Evolutionary conservation across 371 early-diverging fungal genomes (phyloP), one percentile per base, ranked within the genome.

Genomic region (Zychaea mexicana): DNA sequence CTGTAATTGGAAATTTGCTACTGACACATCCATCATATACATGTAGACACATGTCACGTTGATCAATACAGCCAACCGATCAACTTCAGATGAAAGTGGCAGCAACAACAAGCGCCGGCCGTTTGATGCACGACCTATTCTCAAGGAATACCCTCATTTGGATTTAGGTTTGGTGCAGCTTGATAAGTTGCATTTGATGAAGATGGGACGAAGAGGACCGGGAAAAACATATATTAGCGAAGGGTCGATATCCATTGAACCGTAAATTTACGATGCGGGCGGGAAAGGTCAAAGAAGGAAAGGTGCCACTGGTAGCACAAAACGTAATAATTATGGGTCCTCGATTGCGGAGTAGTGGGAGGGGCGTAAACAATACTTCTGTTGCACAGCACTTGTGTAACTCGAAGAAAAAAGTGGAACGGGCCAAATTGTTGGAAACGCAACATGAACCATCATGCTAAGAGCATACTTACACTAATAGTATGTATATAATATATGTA

Each of bases 161-260:
- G 72, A 74, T 59, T 56, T 77, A 8, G 74, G 78, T 27, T 39
- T 46, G 3, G 74, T 67, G 31, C 63, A 54, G 7, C 32, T 74
- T 13, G 72, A 74, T 56, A 72, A 74, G 53, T 30, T 77, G 5
- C 74, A 74, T 60, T 36, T 77, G 24, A 77, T 77, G 78, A 66
- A 71, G 39, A 73, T 77, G 74, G 74, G 74, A 12, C 54, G 60
- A 9, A 61, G 55, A 17, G 68, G 70, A 1, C 66, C 67, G 15
- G 70, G 62, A 6, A 55, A 55, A 3, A 75, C 76, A 24, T 77
- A 77, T 52, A 33, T 68, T 7, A 77, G 74, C 54, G 69, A 73
- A 62, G 78, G 74, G 15, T 70, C 67, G 24, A 73, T 71, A 36
- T n/a, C 59, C 22, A 56, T 61, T 15, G 21, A 54, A 54, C 1